phyloP scores from a whole-genome alignment of 129 eudicot species.

The Lactuca saligna region DNA sequence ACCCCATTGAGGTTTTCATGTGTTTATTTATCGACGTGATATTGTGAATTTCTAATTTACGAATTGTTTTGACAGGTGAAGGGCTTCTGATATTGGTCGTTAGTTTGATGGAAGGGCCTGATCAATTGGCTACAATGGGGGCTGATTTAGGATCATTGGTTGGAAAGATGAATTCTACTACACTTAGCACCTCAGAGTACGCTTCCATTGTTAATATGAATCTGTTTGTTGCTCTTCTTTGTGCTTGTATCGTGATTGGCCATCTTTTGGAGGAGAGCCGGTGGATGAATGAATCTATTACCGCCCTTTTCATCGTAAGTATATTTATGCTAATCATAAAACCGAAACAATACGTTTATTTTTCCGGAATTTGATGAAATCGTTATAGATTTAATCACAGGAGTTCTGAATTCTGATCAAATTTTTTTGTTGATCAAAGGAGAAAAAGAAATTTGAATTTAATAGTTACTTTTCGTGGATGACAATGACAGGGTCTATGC shows the following conservation, averaged over 20 bases:
- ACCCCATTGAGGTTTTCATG: background rate
- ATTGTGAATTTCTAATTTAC: conserved; percentile 1
- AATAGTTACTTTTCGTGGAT: background rate
- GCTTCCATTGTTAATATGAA: conserved; percentile 65
- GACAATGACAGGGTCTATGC: conserved; percentile 61
- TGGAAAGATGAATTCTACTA: conserved; percentile 28
- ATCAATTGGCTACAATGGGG: conserved; percentile 17
- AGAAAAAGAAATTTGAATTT: background rate
- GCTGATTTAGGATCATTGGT: conserved; percentile 25
- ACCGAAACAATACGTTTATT: background rate
- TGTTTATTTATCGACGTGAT: background rate
- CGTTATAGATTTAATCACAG: background rate
- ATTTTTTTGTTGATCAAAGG: background rate
- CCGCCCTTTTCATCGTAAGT: conserved; percentile 66
- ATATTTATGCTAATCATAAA: background rate
- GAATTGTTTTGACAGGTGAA: conserved; percentile 20
- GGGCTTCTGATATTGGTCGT: background rate
- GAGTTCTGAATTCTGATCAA: background rate
- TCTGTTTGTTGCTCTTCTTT: conserved; percentile 69
- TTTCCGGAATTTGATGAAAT: background rate
- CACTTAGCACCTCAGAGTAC: conserved; percentile 48
- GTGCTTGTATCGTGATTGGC: conserved; percentile 65
- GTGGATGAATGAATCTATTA: conserved; percentile 82
- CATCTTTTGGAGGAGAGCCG: conserved; percentile 71
- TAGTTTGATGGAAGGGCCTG: conserved; percentile 4